phyloP scores from a whole-genome alignment of 129 eudicot genomes.

The Chrysanthemum lavandulifolium region DNA sequence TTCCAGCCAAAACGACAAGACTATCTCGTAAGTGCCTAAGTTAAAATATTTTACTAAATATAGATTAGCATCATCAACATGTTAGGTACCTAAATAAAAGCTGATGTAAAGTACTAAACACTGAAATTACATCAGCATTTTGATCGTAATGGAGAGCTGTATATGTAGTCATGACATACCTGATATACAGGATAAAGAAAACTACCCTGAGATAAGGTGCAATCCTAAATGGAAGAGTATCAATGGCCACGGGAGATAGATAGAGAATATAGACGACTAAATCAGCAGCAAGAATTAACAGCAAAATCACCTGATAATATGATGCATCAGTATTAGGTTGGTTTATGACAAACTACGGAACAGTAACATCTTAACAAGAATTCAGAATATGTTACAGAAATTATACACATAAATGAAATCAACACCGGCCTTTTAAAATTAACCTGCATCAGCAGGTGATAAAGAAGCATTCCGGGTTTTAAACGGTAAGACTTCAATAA shows the following conservation, averaged over 20 bases:
- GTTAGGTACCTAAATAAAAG: neutral
- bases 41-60: slow-evolving; percentile 17
- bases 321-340: slow-evolving; percentile 12
- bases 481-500: too few species aligned
- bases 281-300: slow-evolving; percentile 72
- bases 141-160: slow-evolving; percentile 11
- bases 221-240: slow-evolving; percentile 82
- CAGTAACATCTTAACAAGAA: too few species aligned
- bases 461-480: too few species aligned
- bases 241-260: slow-evolving; percentile 65
- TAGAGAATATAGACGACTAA: slow-evolving; percentile 50
- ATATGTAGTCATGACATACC: slow-evolving; percentile 45
- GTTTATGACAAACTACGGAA: slow-evolving; percentile 19
- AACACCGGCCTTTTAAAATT: too few species aligned
- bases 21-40: slow-evolving; percentile 75
- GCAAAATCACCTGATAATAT: slow-evolving; percentile 57
- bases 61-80: slow-evolving; percentile 10
- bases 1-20: slow-evolving; percentile 70
- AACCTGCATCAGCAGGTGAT: too few species aligned
- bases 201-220: slow-evolving; percentile 88
- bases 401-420: too few species aligned
- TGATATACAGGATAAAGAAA: slow-evolving; percentile 67
- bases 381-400: too few species aligned
- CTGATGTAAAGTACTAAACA: neutral
- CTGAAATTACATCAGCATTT: neutral